Conservation (phyloP, 306 rosid species). For the Begonia loranthoides region DNA sequence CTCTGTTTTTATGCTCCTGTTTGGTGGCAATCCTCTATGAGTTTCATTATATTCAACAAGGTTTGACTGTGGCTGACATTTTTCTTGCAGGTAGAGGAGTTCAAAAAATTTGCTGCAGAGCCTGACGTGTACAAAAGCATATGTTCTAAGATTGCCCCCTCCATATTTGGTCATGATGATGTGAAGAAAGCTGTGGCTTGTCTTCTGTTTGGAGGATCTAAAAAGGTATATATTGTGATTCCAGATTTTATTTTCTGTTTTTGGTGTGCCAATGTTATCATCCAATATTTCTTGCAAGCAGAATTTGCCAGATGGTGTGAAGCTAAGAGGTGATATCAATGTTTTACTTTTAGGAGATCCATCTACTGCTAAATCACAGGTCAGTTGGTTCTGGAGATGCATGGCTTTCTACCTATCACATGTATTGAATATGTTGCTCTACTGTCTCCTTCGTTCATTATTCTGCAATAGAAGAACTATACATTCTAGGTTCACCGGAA, state of each 20-base stretch:
- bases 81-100: slow-evolving; percentile 70
- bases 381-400: slow-evolving; percentile 12
- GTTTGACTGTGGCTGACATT: too few species aligned
- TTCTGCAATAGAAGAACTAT: not conserved
- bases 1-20: slow-evolving; percentile 1
- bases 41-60: too few species aligned
- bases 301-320: slow-evolving; percentile 95
- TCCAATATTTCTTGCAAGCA: slow-evolving; percentile 23
- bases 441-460: not conserved
- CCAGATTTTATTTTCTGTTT: not conserved
- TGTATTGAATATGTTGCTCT: not conserved
- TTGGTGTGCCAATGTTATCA: slow-evolving; percentile 5
- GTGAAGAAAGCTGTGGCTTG: slow-evolving; percentile 91
- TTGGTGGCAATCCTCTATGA: too few species aligned
- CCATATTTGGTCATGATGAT: slow-evolving; percentile 92
- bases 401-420: slow-evolving; percentile 2
- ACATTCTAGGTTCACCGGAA: not conserved
- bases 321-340: slow-evolving; percentile 91
- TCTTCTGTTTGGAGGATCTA: slow-evolving; percentile 91
- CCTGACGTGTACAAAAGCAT: slow-evolving; percentile 66
- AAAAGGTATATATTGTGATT: slow-evolving; percentile 42
- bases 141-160: slow-evolving; percentile 91
- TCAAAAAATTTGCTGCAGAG: slow-evolving; percentile 77
- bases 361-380: slow-evolving; percentile 98
- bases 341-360: slow-evolving; percentile 98